Evolutionary conservation across 2,329 filamentous ascomycete species (phyloP), one percentile per base, ranked within the genome.

Genomic region (Aaosphaeria arxii): DNA sequence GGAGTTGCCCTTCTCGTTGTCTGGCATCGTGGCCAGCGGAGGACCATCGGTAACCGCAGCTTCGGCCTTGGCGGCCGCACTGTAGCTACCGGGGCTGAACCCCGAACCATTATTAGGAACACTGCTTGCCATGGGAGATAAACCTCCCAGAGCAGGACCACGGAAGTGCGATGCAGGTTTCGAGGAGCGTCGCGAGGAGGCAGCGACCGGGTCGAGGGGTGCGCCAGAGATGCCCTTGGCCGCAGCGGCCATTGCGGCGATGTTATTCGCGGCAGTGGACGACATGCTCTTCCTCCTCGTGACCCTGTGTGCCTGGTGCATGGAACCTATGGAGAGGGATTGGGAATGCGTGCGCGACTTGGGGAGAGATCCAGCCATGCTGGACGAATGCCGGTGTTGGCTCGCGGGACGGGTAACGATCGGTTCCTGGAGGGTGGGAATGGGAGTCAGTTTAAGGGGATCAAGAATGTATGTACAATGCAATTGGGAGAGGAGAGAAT

Each of bases 241-340:
- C 1, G 86, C 88, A 9, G 86, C 86, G 31, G 88, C 87, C 53
- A 92, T 76, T 46, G 88, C 89, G 13, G 88, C 86, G 41, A 87
- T 83, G 71, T 88, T 91, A 69, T 82, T 80, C 42, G 79, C 81
- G 42, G 86, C 82, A 55, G 84, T 87, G 52, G 89, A 90, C 67
- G 83, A 85, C 67, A 95, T 91, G 74, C 91, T 96, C 82, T 97
- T 97, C 62, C 94, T 85, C 64, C 92, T 89, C 61, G 89, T 91
- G 58, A 97, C 84, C 60, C 94, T 88, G 72, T 96, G 88, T 70
- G 84, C 86, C 60, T 85, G 76, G 75, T 91, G 92, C 65, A 91
- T 82, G 49, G 87, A 84, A 59, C 84, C 84, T 50, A 87, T 81
- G 47, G 91, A 87, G 59, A 91, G 78, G 49, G 89, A 92, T 71